phyloP scores from a whole-genome alignment of 2,329 filamentous ascomycete genomes.

The Chaetomium sp. region DNA sequence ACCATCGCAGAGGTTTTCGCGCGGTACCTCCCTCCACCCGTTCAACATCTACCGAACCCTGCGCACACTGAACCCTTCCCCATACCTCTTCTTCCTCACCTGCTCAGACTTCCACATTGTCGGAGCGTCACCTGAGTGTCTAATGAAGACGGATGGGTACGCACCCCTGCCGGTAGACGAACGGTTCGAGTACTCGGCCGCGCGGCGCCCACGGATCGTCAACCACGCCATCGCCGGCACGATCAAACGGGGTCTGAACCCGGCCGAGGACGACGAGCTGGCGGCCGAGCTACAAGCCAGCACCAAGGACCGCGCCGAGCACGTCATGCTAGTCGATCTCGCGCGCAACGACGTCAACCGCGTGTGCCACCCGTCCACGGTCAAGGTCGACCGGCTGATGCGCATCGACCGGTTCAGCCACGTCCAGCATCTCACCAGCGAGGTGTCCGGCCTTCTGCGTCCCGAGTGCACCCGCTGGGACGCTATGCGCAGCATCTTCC shows the following conservation, averaged over 20 bases:
- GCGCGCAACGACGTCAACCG: slow-evolving; percentile 31
- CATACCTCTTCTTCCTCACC: slow-evolving; percentile 94
- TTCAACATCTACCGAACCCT: slow-evolving; percentile 98
- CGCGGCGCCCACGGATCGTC: slow-evolving; percentile 56
- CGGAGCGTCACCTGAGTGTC: slow-evolving; percentile 86
- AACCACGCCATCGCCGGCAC: slow-evolving; percentile 97
- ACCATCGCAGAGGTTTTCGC: slow-evolving; percentile 84
- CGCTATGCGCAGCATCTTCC: slow-evolving; percentile 93
- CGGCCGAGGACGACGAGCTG: slow-evolving; percentile 73
- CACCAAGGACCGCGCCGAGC: slow-evolving; percentile 87
- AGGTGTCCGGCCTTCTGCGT: slow-evolving; percentile 86
- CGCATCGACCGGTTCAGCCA: slow-evolving; percentile 94
- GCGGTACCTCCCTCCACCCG: slow-evolving; percentile 84
- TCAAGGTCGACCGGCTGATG: slow-evolving; percentile 53
- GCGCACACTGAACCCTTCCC: slow-evolving; percentile 93
- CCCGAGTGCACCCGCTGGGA: slow-evolving; percentile 84
- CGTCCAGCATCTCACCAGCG: slow-evolving; percentile 93
- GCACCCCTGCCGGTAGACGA: slow-evolving; percentile 22
- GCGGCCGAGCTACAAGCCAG: slow-evolving; percentile 70
- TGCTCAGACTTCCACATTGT: slow-evolving; percentile 92
- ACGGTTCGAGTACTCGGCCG: slow-evolving; percentile 19
- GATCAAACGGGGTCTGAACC: slow-evolving; percentile 74
- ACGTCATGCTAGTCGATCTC: slow-evolving; percentile 71
- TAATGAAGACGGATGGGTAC: slow-evolving; percentile 83
- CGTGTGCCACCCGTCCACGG: slow-evolving; percentile 42